These are phyloP conservation scores for Phytopythium aichiense DNA, from an alignment of 352 stramenopile species.

Conservation along the genomic window DNA sequence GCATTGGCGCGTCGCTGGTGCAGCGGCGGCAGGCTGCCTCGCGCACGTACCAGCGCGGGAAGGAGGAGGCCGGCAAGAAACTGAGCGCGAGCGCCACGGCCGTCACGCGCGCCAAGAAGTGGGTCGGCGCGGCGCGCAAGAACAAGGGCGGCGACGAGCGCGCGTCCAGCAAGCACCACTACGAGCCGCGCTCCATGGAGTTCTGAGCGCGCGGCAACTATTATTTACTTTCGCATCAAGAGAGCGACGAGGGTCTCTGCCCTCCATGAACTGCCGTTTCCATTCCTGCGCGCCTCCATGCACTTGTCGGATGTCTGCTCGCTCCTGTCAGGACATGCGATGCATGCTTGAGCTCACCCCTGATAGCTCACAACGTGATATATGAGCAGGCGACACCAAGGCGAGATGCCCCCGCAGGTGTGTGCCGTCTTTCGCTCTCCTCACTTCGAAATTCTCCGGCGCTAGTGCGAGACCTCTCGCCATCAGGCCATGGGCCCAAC, in stretches of 20 bases:
- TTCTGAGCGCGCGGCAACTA: background rate
- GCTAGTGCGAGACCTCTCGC: too few relatives aligned
- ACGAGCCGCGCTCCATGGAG: slow-evolving; percentile 8
- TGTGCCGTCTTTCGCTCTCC: too few relatives aligned
- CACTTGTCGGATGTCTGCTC: too few relatives aligned
- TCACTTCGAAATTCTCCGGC: too few relatives aligned
- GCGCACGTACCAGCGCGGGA: slow-evolving; percentile 25
- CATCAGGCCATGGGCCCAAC: too few relatives aligned
- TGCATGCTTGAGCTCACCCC: too few relatives aligned
- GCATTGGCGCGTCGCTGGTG: slow-evolving; percentile 25
- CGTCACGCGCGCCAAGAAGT: slow-evolving; percentile 31
- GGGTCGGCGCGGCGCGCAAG: slow-evolving; percentile 18
- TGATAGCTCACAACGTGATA: too few relatives aligned
- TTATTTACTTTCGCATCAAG: slow-evolving; percentile 2
- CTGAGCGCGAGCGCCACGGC: slow-evolving; percentile 18
- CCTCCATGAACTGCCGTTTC: background rate
- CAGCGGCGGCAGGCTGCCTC: slow-evolving; percentile 29
- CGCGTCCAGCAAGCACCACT: slow-evolving; percentile 11
- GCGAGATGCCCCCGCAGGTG: too few relatives aligned
- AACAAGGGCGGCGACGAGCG: slow-evolving; percentile 8
- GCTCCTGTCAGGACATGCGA: too few relatives aligned
- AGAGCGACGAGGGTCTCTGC: slow-evolving; percentile 5
- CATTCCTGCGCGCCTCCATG: too few relatives aligned
- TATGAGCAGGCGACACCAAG: too few relatives aligned
- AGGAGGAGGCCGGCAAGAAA: slow-evolving; percentile 23